Percentiles rank a stretch among this genome's conserved stretches.
phyloP scores from a whole-genome alignment of 495 filamentous ascomycete species.

The Pseudoneurospora amorphoporcata region DNA sequence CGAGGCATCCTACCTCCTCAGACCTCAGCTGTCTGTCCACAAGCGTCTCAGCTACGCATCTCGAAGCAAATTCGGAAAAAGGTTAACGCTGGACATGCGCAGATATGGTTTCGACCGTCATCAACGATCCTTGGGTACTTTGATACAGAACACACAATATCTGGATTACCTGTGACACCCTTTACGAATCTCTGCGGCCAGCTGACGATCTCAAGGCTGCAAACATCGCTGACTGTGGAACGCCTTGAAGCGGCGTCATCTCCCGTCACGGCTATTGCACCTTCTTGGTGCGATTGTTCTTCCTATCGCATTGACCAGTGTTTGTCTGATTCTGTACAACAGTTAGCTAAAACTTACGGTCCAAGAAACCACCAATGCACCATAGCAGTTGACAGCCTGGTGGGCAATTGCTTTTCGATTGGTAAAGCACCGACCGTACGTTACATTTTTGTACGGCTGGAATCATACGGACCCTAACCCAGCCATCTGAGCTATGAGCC shows the following conservation, averaged over 20 bases:
- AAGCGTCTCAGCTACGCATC: neutral
- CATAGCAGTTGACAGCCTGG: neutral
- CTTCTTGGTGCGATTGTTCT: neutral
- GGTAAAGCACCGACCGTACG: neutral
- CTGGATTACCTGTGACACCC: neutral
- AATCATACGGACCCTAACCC: neutral
- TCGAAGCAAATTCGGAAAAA: neutral
- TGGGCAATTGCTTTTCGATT: neutral
- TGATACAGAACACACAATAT: neutral
- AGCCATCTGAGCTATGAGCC: neutral
- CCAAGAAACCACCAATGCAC: neutral
- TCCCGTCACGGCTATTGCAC: neutral
- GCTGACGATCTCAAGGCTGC: neutral
- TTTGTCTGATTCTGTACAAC: neutral
- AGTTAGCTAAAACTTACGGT: too few species aligned
- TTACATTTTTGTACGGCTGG: neutral
- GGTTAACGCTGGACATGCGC: neutral
- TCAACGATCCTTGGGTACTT: neutral
- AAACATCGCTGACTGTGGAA: neutral
- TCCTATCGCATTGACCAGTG: neutral
- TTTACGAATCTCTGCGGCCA: neutral
- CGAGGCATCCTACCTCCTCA: neutral
- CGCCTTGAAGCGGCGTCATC: neutral
- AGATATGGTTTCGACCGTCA: neutral
- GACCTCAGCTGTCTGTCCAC: neutral